Conservation (phyloP, 2,329 filamentous ascomycete genomes). For the Aspergillus hiratsukae region DNA sequence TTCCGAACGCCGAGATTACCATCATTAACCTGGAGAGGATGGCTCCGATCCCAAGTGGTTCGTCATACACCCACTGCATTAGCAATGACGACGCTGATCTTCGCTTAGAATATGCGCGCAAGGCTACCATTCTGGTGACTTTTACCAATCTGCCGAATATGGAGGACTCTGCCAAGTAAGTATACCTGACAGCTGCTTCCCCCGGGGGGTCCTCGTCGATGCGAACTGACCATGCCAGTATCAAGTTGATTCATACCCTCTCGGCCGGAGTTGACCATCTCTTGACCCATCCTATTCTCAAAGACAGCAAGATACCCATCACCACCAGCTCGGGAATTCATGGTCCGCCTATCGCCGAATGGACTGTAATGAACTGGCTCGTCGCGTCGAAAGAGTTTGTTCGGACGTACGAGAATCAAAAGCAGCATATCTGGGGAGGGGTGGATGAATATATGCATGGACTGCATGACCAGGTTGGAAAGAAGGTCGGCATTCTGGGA, state of each 20-base stretch:
- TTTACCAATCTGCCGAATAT: slow-evolving; percentile 21
- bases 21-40: slow-evolving; percentile 10
- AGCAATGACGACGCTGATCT: background rate
- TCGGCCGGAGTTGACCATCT: slow-evolving; percentile 56
- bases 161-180: slow-evolving; percentile 26
- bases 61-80: background rate
- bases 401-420: slow-evolving; percentile 54
- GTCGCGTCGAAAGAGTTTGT: slow-evolving; percentile 54
- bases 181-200: background rate
- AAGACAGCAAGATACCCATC: slow-evolving; percentile 48
- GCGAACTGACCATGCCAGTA: slow-evolving; percentile 16
- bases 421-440: slow-evolving; percentile 48
- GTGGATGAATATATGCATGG: slow-evolving; percentile 17
- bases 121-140: slow-evolving; percentile 24
- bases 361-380: slow-evolving; percentile 60
- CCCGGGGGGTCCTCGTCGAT: background rate
- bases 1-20: slow-evolving; percentile 20
- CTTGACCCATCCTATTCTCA: slow-evolving; percentile 50
- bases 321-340: slow-evolving; percentile 55
- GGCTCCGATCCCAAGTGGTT: slow-evolving; percentile 21
- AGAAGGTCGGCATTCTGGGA: slow-evolving; percentile 56
- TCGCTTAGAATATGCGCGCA: slow-evolving; percentile 17
- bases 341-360: slow-evolving; percentile 63
- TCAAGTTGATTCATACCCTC: slow-evolving; percentile 53
- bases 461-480: slow-evolving; percentile 53